A percentile compares a stretch with the other conserved stretches of the same genome.
Conservation (phyloP, 257 asterid genomes). For the Leonotis leonurus region DNA sequence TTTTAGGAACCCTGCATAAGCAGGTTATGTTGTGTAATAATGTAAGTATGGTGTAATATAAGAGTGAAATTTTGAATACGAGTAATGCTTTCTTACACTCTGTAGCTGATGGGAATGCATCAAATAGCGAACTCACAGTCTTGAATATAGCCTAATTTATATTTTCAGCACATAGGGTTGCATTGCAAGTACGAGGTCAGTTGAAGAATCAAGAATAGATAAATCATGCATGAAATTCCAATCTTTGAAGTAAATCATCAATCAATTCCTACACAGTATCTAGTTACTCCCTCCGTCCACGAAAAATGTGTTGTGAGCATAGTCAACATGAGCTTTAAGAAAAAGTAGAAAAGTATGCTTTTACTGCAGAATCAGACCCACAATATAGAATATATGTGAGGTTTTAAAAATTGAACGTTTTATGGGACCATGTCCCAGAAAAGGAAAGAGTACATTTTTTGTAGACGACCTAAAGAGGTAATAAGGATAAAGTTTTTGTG, state of each 20-base stretch:
- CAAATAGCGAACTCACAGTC: conserved; percentile 45
- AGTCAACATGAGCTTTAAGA: too few relatives aligned
- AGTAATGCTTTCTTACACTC: conserved; percentile 41
- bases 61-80: not conserved
- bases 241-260: not conserved
- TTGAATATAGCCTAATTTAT: conserved; percentile 58
- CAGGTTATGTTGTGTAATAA: conserved; percentile 5
- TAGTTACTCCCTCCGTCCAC: too few relatives aligned
- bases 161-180: too few relatives aligned
- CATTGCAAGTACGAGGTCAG: not conserved
- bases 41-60: conserved; percentile 7
- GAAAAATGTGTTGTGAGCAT: too few relatives aligned
- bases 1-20: conserved; percentile 53
- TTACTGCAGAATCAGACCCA: too few relatives aligned
- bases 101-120: conserved; percentile 62
- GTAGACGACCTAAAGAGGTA: too few relatives aligned
- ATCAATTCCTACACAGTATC: not conserved
- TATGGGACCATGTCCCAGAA: too few relatives aligned
- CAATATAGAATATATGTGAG: too few relatives aligned
- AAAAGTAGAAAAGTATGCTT: too few relatives aligned
- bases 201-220: not conserved
- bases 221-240: not conserved
- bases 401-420: too few relatives aligned
- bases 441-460: too few relatives aligned
- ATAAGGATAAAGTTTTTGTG: too few relatives aligned